Conservation (phyloP, 805 yeast species). For the Wickerhamomyces chaumierensis region DNA sequence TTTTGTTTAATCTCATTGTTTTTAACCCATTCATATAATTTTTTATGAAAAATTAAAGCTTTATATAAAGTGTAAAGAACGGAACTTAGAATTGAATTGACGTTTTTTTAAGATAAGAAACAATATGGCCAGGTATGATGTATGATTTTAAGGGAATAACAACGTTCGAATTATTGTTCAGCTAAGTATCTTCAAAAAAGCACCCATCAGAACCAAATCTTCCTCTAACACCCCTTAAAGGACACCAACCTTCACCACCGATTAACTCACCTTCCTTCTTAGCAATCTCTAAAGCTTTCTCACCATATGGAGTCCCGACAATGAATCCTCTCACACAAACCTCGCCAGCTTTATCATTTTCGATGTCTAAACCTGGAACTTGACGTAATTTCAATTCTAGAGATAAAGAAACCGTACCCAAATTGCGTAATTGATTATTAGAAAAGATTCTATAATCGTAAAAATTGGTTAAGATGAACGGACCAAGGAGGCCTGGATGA, state of each 20-base stretch:
- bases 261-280: constrained; percentile 19
- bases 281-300: constrained; percentile 19
- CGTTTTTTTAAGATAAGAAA: too few relatives aligned
- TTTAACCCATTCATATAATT: too few relatives aligned
- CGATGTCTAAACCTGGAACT: not conserved
- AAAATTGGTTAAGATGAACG: constrained; percentile 45
- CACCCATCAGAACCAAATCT: constrained; percentile 67
- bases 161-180: too few relatives aligned
- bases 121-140: too few relatives aligned
- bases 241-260: constrained; percentile 41
- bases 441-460: constrained; percentile 48
- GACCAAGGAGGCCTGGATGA: constrained; percentile 38
- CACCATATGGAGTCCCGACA: constrained; percentile 39
- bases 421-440: constrained; percentile 23
- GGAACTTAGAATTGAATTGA: too few relatives aligned
- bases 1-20: too few relatives aligned
- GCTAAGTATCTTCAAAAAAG: too few relatives aligned
- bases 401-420: constrained; percentile 51
- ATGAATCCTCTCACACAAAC: constrained; percentile 54
- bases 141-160: too few relatives aligned
- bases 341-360: constrained; percentile 26
- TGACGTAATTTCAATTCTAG: constrained; percentile 45
- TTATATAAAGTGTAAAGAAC: too few relatives aligned
- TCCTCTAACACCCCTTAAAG: constrained; percentile 36
- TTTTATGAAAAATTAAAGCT: too few relatives aligned